Percentiles rank a stretch among this genome's conserved stretches.
These are phyloP conservation scores for Astrothelium subdiscretum DNA, from an alignment of 495 filamentous ascomycete species.

Conservation along the genomic window DNA sequence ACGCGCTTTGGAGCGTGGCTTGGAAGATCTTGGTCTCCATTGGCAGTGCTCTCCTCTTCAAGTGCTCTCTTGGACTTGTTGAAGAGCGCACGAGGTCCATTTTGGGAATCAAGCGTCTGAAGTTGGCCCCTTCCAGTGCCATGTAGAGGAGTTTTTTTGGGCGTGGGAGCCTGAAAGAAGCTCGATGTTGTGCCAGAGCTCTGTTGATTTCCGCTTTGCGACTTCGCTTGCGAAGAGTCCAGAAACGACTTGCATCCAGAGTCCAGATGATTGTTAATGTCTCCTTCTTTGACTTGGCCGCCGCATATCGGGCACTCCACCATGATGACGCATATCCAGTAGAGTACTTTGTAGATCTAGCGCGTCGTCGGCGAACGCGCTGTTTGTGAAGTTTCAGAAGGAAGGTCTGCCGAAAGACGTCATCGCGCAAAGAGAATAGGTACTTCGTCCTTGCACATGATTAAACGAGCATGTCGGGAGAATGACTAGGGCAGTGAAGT, in stretches of 20 bases:
- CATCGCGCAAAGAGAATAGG: background rate
- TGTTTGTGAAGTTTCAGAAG: background rate
- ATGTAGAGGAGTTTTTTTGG: conserved; percentile 26
- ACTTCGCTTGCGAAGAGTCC: conserved; percentile 33
- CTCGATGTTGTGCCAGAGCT: conserved; percentile 42
- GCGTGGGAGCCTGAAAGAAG: conserved; percentile 68
- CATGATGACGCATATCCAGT: conserved; percentile 30
- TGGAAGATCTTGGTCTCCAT: conserved; percentile 22
- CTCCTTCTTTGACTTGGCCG: conserved; percentile 56
- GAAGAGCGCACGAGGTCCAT: conserved; percentile 3
- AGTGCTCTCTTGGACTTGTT: conserved; percentile 29
- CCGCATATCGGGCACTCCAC: conserved; percentile 83
- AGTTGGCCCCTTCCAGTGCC: background rate
- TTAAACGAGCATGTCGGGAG: background rate
- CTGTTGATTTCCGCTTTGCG: conserved; percentile 31
- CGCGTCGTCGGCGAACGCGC: background rate
- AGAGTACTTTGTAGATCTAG: background rate
- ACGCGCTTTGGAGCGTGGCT: conserved; percentile 50
- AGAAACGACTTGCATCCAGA: conserved; percentile 56
- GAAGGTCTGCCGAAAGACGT: background rate
- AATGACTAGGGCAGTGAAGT: background rate
- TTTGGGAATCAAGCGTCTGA: background rate
- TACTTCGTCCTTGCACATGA: too few species aligned
- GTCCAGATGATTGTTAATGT: conserved; percentile 90
- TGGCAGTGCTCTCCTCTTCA: conserved; percentile 17